Evolutionary conservation across 148 eudicot genomes (phyloP).

Genomic region (Beta vulgaris): DNA sequence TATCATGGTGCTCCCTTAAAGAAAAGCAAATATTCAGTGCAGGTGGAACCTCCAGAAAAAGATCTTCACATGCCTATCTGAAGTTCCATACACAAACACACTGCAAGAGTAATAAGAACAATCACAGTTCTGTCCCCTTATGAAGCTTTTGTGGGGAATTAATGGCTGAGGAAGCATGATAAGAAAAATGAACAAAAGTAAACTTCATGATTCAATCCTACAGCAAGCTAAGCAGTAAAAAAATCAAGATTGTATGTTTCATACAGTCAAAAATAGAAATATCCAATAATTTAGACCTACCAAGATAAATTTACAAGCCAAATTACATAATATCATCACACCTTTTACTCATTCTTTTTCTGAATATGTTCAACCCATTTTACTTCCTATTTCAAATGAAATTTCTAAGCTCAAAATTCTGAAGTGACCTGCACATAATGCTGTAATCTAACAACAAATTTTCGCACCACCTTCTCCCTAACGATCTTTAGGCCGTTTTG

Average conservation of each 20-base stretch:
- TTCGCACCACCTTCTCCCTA: constrained; percentile 1
- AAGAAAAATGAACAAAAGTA: background rate
- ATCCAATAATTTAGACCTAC: background rate
- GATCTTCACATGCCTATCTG: background rate
- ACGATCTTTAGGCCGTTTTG: background rate
- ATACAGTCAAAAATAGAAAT: background rate
- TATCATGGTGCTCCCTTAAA: constrained; percentile 14
- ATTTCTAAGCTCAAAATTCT: background rate
- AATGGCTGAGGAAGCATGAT: background rate
- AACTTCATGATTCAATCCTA: background rate
- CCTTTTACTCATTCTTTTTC: background rate
- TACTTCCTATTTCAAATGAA: background rate
- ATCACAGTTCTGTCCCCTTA: background rate
- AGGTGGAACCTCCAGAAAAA: background rate
- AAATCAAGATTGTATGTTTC: constrained; percentile 11
- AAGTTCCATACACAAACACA: background rate
- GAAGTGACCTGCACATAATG: background rate
- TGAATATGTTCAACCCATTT: background rate
- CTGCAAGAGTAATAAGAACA: background rate
- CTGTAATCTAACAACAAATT: background rate
- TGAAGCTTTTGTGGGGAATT: background rate
- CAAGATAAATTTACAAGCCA: constrained; percentile 11
- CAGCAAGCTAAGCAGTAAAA: background rate
- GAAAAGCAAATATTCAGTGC: constrained; percentile 4
- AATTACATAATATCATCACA: background rate